Conservation (phyloP, 768 basidiomycete genomes). For the Tephrocybe rancida region DNA sequence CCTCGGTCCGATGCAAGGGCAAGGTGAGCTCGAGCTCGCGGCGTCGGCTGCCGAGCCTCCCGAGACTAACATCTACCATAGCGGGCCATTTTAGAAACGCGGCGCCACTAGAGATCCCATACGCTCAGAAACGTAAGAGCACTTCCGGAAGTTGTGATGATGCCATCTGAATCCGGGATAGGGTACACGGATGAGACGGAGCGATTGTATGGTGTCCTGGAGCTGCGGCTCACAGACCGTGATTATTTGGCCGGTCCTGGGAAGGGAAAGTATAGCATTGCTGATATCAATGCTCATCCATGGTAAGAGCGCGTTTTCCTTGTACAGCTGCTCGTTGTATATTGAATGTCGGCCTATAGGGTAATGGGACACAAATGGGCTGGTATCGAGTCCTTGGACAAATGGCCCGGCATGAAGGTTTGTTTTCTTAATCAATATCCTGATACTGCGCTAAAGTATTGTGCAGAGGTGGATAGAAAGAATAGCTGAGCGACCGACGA, state of each 20-base stretch:
- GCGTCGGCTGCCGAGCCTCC: neutral
- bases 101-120: constrained; percentile 19
- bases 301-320: constrained; percentile 21
- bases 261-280: constrained; percentile 37
- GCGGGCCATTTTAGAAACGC: constrained; percentile 15
- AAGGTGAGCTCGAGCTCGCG: constrained; percentile 7
- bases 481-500: constrained; percentile 24
- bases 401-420: constrained; percentile 41
- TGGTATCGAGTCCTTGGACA: constrained; percentile 35
- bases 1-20: constrained; percentile 22
- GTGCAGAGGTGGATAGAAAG: constrained; percentile 25
- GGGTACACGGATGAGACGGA: constrained; percentile 51
- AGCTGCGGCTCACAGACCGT: constrained; percentile 41
- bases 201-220: constrained; percentile 49
- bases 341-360: constrained; percentile 26
- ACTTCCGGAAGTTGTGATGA: neutral
- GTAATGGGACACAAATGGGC: constrained; percentile 29
- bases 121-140: constrained; percentile 17
- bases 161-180: neutral
- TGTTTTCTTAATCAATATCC: constrained; percentile 7
- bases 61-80: neutral
- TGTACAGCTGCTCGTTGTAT: neutral
- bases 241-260: constrained; percentile 46
- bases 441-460: neutral
- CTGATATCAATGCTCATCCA: constrained; percentile 37